A percentile compares a stretch with the other conserved stretches of the same genome.
These are phyloP conservation scores for Tolypocladium pustulatum DNA, from an alignment of 2,329 filamentous ascomycete genomes.

Conservation along the genomic window DNA sequence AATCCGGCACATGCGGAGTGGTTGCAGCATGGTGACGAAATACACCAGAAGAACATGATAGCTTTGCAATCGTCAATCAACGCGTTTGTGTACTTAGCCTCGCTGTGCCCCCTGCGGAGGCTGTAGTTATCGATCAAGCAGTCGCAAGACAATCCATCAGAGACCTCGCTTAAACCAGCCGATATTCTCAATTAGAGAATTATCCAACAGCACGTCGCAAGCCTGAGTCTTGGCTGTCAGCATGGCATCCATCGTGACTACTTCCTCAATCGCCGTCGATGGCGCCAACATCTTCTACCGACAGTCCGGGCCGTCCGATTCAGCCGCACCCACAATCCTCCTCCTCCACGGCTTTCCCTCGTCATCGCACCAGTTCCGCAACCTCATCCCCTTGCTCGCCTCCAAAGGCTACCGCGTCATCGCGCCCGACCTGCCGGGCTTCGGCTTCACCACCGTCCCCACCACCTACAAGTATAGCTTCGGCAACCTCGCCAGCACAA, in stretches of 20 bases:
- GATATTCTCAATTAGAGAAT: background rate
- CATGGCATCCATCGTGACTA: background rate
- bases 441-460: constrained; percentile 43
- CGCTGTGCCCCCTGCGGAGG: background rate
- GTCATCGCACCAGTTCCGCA: constrained; percentile 32
- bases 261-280: constrained; percentile 13
- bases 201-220: background rate
- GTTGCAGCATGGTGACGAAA: background rate
- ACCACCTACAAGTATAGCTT: constrained; percentile 42
- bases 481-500: constrained; percentile 34
- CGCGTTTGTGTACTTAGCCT: background rate
- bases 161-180: background rate
- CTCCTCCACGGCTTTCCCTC: constrained; percentile 35
- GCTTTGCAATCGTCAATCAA: background rate
- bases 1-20: background rate
- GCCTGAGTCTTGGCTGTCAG: background rate
- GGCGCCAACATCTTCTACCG: constrained; percentile 31
- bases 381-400: constrained; percentile 31
- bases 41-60: background rate
- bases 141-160: background rate
- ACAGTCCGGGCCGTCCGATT: constrained; percentile 14
- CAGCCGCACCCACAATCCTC: constrained; percentile 23
- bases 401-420: constrained; percentile 28
- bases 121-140: background rate
- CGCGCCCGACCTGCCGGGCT: constrained; percentile 50